These are phyloP conservation scores for Solanum bulbocastanum DNA, from an alignment of 257 asterid genomes.

Conservation along the genomic window DNA sequence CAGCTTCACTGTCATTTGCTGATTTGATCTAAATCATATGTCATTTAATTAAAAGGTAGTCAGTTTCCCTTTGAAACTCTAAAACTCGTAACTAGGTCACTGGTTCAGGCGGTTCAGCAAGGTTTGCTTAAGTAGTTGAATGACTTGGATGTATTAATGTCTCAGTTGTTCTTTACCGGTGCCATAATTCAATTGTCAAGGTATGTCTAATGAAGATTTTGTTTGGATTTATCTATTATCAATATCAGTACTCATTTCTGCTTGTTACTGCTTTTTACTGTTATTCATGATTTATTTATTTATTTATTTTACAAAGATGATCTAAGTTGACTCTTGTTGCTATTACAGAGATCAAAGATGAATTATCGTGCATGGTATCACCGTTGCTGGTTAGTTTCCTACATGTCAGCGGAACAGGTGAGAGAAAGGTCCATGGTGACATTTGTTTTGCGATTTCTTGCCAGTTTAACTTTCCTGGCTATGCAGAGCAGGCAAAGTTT, in stretches of 20 bases:
- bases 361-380: slow-evolving; percentile 98
- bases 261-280: not conserved
- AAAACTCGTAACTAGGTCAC: not conserved
- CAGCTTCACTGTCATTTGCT: not conserved
- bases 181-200: not conserved
- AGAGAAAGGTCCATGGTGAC: slow-evolving; percentile 4
- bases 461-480: slow-evolving; percentile 5
- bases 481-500: not conserved
- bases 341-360: slow-evolving; percentile 77
- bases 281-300: not conserved
- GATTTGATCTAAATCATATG: not conserved
- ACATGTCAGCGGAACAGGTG: slow-evolving; percentile 74
- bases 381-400: slow-evolving; percentile 88
- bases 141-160: not conserved
- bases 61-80: not conserved
- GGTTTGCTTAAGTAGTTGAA: not conserved
- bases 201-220: not conserved
- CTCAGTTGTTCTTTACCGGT: not conserved
- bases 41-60: not conserved
- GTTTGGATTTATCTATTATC: not conserved
- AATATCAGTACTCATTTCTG: not conserved
- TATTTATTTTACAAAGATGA: not conserved
- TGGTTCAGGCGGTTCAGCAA: not conserved
- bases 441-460: not conserved
- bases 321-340: not conserved